These are phyloP conservation scores for Rhinocladiella mackenziei DNA, from an alignment of 2,329 filamentous ascomycete genomes.

Conservation along the genomic window DNA sequence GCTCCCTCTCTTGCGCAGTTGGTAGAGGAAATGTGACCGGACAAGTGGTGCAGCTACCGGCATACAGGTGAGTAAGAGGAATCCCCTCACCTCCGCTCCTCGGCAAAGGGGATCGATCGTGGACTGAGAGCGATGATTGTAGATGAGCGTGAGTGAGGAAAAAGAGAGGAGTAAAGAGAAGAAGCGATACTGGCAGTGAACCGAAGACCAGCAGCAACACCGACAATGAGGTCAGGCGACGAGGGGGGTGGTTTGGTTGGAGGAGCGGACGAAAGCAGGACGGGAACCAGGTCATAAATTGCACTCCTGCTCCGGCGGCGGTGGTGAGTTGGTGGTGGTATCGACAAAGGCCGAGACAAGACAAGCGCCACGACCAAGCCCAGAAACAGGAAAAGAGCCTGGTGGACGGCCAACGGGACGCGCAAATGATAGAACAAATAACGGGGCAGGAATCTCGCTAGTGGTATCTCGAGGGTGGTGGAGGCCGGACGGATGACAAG, in stretches of 20 bases:
- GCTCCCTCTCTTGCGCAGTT: too few species aligned
- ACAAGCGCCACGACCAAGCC: background rate
- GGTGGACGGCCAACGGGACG: too few species aligned
- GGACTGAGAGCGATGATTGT: background rate
- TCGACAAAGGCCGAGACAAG: conserved; percentile 1
- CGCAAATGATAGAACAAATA: too few species aligned
- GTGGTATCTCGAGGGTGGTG: too few species aligned
- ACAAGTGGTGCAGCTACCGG: background rate
- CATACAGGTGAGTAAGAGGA: background rate
- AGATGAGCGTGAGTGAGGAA: background rate
- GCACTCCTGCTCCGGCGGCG: too few species aligned
- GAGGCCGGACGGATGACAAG: too few species aligned
- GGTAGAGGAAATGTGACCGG: too few species aligned
- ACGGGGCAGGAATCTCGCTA: too few species aligned
- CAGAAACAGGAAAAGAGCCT: background rate
- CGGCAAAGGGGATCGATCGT: background rate
- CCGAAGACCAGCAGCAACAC: conserved; percentile 1
- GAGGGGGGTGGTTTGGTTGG: background rate
- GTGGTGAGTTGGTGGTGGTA: too few species aligned
- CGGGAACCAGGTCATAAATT: conserved; percentile 1
- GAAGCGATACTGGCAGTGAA: background rate
- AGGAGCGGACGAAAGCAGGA: conserved; percentile 2
- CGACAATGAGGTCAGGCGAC: conserved; percentile 20
- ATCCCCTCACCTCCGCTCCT: conserved; percentile 3
- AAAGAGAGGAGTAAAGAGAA: conserved; percentile 1